These are phyloP conservation scores for Thermoascus crustaceus DNA, from an alignment of 2,329 filamentous ascomycete species.

Conservation along the genomic window DNA sequence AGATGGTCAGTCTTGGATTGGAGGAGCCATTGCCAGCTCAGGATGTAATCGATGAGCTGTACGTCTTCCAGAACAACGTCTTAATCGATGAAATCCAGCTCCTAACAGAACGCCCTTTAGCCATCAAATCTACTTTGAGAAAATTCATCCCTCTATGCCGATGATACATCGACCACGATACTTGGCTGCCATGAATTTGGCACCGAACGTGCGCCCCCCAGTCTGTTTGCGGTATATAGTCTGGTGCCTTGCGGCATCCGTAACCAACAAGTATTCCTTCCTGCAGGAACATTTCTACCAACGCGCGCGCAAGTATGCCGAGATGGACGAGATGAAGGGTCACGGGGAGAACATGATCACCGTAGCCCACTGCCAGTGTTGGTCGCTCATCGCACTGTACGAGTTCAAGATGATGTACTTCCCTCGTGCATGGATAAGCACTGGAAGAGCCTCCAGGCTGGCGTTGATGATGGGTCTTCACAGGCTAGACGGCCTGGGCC, in stretches of 20 bases:
- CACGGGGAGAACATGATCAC: constrained; percentile 85
- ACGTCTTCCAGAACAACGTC: constrained; percentile 16
- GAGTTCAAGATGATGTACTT: constrained; percentile 99
- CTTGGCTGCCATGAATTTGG: constrained; percentile 77
- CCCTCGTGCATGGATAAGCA: constrained; percentile 88
- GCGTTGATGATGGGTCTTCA: constrained; percentile 90
- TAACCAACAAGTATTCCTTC: constrained; percentile 70
- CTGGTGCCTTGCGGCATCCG: constrained; percentile 86
- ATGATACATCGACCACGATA: constrained; percentile 88
- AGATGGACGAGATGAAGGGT: constrained; percentile 83
- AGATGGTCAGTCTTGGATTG: constrained; percentile 72
- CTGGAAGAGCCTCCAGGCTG: constrained; percentile 70
- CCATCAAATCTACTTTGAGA: constrained; percentile 81
- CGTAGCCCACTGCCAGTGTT: constrained; percentile 76
- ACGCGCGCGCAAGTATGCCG: constrained; percentile 79
- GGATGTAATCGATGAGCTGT: constrained; percentile 80
- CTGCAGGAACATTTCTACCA: constrained; percentile 86
- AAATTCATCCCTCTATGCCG: constrained; percentile 74
- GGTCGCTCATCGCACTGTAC: constrained; percentile 69
- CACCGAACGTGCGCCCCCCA: constrained; percentile 77
- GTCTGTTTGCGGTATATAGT: constrained; percentile 87
- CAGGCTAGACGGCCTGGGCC: constrained; percentile 67
- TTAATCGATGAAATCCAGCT: constrained; percentile 1
- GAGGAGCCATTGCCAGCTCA: constrained; percentile 72
- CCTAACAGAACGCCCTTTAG: constrained; percentile 35